phyloP scores from a whole-genome alignment of 73 alveolate genomes.

The Paramecium bursaria region DNA sequence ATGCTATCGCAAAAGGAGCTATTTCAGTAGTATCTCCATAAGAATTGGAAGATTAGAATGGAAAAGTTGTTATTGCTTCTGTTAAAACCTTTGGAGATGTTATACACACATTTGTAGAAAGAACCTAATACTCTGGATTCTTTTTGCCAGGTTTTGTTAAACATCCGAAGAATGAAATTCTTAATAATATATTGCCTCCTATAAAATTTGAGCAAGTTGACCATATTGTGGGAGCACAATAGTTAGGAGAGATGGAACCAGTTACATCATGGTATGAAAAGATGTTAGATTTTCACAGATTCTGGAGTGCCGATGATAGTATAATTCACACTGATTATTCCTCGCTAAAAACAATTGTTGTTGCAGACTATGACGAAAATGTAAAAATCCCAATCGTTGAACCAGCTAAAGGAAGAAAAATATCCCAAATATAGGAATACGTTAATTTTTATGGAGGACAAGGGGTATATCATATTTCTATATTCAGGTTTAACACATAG shows the following conservation, averaged over 20 bases:
- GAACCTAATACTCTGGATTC: slow-evolving; percentile 85
- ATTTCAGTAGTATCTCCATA: slow-evolving; percentile 79
- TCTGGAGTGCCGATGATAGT: slow-evolving; percentile 90
- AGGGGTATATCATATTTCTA: slow-evolving; percentile 76
- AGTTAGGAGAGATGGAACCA: slow-evolving; percentile 88
- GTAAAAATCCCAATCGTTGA: slow-evolving; percentile 93
- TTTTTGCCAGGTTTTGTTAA: slow-evolving; percentile 87
- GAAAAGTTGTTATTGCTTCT: slow-evolving; percentile 81
- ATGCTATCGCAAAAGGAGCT: slow-evolving; percentile 91
- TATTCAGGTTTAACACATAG: slow-evolving; percentile 78
- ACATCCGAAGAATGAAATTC: slow-evolving; percentile 74
- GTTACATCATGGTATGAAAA: slow-evolving; percentile 92
- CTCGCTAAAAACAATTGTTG: slow-evolving; percentile 85
- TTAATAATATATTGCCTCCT: slow-evolving; percentile 72
- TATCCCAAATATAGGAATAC: slow-evolving; percentile 88
- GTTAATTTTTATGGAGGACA: slow-evolving; percentile 91
- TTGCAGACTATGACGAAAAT: slow-evolving; percentile 88
- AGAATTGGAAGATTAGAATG: slow-evolving; percentile 81
- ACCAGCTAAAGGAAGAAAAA: slow-evolving; percentile 90
- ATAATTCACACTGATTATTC: slow-evolving; percentile 91
- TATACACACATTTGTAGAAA: slow-evolving; percentile 85
- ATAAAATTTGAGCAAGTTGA: slow-evolving; percentile 75
- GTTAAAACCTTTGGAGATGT: slow-evolving; percentile 92
- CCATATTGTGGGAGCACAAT: slow-evolving; percentile 91
- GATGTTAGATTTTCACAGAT: slow-evolving; percentile 90